These are phyloP conservation scores for Clarireedia paspali DNA, from an alignment of 2,329 filamentous ascomycete genomes.

Conservation along the genomic window DNA sequence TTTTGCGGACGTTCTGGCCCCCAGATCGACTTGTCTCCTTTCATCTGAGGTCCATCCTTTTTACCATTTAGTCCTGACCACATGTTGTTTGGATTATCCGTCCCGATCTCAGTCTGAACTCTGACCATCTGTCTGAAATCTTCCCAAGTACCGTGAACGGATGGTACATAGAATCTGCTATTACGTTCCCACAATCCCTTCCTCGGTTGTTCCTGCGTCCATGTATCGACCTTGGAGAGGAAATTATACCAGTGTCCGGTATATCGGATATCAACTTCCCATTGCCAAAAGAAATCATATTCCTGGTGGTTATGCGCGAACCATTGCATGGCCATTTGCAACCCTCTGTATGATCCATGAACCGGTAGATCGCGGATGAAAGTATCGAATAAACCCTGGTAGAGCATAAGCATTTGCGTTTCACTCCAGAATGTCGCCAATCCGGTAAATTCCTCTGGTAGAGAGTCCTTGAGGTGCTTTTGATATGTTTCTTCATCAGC, in stretches of 20 bases:
- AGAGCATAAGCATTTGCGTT: constrained; percentile 83
- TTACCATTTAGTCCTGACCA: constrained; percentile 45
- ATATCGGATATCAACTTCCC: constrained; percentile 91
- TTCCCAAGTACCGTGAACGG: constrained; percentile 69
- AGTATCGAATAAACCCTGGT: constrained; percentile 77
- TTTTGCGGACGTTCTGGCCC: constrained; percentile 67
- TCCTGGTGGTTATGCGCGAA: constrained; percentile 85
- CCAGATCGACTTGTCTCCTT: constrained; percentile 66
- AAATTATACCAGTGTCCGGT: constrained; percentile 79
- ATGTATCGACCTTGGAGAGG: constrained; percentile 60
- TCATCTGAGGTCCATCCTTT: constrained; percentile 22
- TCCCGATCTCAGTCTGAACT: constrained; percentile 66
- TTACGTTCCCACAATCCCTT: constrained; percentile 80
- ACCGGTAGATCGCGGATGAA: constrained; percentile 65
- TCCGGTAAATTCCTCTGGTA: constrained; percentile 79
- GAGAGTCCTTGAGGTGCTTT: constrained; percentile 56
- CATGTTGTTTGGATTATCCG: constrained; percentile 56
- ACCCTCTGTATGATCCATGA: constrained; percentile 86
- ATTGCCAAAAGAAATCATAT: constrained; percentile 89
- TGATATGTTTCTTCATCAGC: constrained; percentile 63
- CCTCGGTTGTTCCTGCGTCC: constrained; percentile 65
- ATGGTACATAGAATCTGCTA: constrained; percentile 68
- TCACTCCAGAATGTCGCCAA: constrained; percentile 92
- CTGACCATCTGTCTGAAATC: constrained; percentile 72
- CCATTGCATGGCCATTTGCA: constrained; percentile 91